Evolutionary conservation across 169 alveolate species (phyloP).

Genomic region (Toxoplasma gondii): DNA sequence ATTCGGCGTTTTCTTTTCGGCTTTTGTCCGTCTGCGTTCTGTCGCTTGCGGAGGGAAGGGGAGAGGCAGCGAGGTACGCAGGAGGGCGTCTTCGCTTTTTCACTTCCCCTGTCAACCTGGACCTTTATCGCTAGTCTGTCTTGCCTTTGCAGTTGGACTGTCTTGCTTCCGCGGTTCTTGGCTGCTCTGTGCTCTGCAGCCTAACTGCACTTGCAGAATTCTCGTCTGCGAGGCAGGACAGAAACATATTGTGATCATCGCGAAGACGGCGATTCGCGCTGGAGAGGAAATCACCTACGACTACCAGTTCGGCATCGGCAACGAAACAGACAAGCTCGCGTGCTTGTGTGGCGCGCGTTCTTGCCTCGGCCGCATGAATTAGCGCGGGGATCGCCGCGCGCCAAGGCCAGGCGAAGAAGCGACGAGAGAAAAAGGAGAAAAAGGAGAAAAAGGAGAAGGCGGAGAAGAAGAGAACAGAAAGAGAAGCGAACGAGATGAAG

Average conservation of each 20-base stretch:
- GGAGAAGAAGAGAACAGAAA: no score
- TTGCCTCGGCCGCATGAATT: conserved; percentile 92
- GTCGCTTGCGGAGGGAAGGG: background rate
- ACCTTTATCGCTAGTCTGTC: no score
- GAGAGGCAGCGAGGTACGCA: background rate
- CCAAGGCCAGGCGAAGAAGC: no score
- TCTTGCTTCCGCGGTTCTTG: background rate
- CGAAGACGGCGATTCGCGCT: conserved; percentile 90
- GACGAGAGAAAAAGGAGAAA: no score
- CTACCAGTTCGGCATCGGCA: conserved; percentile 92
- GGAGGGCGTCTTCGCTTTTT: background rate
- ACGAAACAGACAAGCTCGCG: conserved; percentile 83
- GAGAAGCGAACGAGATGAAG: no score
- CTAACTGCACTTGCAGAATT: conserved; percentile 88
- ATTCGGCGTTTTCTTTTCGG: background rate
- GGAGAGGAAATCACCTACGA: conserved; percentile 98
- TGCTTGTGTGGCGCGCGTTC: conserved; percentile 91
- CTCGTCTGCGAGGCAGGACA: conserved; percentile 86
- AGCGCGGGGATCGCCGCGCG: conserved; percentile 15
- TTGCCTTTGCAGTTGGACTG: background rate
- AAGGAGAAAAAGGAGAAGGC: no score
- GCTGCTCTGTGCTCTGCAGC: conserved; percentile 68
- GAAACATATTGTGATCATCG: conserved; percentile 95
- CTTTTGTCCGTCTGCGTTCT: no score
- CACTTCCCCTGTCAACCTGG: background rate